Evolutionary conservation across 2,329 filamentous ascomycete genomes (phyloP), one percentile per base, ranked within the genome.

Genomic region (Fusarium vanettenii): DNA sequence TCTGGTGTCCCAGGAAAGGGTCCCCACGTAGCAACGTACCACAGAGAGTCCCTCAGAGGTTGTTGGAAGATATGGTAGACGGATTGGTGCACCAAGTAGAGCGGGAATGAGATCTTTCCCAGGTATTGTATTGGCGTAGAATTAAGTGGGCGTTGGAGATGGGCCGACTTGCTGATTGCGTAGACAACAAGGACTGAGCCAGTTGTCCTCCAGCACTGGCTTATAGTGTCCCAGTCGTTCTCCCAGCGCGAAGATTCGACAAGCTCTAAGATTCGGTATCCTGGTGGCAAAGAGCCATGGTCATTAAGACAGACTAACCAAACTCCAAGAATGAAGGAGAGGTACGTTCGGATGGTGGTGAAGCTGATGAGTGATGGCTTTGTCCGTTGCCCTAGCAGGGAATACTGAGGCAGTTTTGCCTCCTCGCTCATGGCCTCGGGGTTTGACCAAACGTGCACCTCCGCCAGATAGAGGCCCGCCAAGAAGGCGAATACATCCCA

Each of bases 271-370:
- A 70, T 63, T 60, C 64, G 67, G 59, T 70, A 70, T 6, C 67
- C 67, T 6, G 67, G 63, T 14, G 67, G 59, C 9, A 70, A 43
- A 14, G 61, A 62, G 2, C 67, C 67, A 7, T 70, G 63, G 22
- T 70, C 67, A 35, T 60, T 66, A 20, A 70, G 67, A 35, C 67
- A 70, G 22, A 70, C 62, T 8, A 70, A 29, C 67, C 67, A 70
- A 18, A 66, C 59, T 20, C 67, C 67, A 22, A 70, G 57, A n/a
- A 55, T 29, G 22, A 70, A 66, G 43, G 39, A 64, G 16, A 63
- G 39, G 16, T 29, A 59, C 3, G 63, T 70, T 25, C 31, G 6
- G 52, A 70, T 59, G 33, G 64, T 60, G 39, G 13, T 37, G 14
- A 63, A 55, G 29, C 52, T 45, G 33, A 70, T 52, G 2, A 33